phyloP scores from a whole-genome alignment of 495 filamentous ascomycete species.

The Amniculicola lignicola region DNA sequence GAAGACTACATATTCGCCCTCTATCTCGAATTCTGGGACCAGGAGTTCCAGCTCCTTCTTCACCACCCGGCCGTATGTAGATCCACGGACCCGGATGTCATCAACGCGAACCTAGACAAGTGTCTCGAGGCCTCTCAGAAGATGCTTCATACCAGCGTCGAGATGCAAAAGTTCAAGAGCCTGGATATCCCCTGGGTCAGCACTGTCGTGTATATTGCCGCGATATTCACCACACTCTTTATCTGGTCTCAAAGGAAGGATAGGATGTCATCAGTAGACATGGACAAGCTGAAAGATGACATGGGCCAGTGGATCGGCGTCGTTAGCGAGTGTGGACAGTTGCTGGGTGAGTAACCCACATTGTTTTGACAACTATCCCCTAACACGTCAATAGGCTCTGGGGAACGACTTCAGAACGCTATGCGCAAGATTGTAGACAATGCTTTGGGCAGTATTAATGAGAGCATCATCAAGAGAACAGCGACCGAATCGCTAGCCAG shows the following conservation, averaged over 20 bases:
- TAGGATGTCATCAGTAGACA: slow-evolving; percentile 52
- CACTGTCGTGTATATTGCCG: slow-evolving; percentile 65
- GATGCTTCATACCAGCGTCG: slow-evolving; percentile 58
- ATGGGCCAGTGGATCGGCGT: slow-evolving; percentile 68
- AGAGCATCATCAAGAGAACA: slow-evolving; percentile 26
- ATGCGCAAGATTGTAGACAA: slow-evolving; percentile 28
- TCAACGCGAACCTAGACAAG: slow-evolving; percentile 61
- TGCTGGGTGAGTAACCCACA: slow-evolving; percentile 54
- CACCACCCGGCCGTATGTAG: slow-evolving; percentile 70
- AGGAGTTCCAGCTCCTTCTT: slow-evolving; percentile 53
- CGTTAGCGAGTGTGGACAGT: slow-evolving; percentile 59
- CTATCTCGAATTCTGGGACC: slow-evolving; percentile 48
- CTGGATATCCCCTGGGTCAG: slow-evolving; percentile 83
- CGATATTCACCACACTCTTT: slow-evolving; percentile 69
- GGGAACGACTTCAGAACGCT: slow-evolving; percentile 29
- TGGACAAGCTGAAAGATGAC: slow-evolving; percentile 57
- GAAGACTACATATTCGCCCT: slow-evolving; percentile 50
- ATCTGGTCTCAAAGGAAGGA: slow-evolving; percentile 63
- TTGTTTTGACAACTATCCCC: background rate
- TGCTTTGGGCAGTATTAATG: slow-evolving; percentile 23
- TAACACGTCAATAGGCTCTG: slow-evolving; percentile 41
- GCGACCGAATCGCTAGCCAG: slow-evolving; percentile 27
- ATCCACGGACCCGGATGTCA: slow-evolving; percentile 57
- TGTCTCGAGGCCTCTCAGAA: slow-evolving; percentile 64
- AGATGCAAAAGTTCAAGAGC: slow-evolving; percentile 59